These are phyloP conservation scores for Euphorbia schlechtendalii DNA, from an alignment of 441 rosid genomes.

Conservation along the genomic window DNA sequence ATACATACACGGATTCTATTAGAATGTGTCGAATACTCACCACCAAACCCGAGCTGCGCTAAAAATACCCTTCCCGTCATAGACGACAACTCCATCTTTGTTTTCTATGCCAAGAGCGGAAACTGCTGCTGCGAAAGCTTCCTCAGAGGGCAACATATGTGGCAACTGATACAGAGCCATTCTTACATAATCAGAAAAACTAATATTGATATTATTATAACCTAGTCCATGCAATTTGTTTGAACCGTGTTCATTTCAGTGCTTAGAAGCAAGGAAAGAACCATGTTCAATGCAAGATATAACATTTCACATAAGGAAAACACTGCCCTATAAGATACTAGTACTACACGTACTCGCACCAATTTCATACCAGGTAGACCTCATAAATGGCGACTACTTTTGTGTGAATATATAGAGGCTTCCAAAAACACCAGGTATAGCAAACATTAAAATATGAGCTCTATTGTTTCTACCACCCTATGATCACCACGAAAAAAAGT, in stretches of 20 bases:
- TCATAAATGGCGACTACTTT: background rate
- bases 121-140: slow-evolving; percentile 89
- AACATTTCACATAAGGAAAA: background rate
- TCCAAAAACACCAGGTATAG: too few relatives aligned
- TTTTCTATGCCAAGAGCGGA: slow-evolving; percentile 92
- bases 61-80: slow-evolving; percentile 93
- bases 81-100: slow-evolving; percentile 80
- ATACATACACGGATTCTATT: background rate
- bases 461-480: too few relatives aligned
- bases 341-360: background rate
- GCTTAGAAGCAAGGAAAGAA: background rate
- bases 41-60: slow-evolving; percentile 99
- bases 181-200: slow-evolving; percentile 2
- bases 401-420: background rate
- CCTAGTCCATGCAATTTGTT: background rate
- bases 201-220: slow-evolving; percentile 12
- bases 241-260: background rate
- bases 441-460: too few relatives aligned
- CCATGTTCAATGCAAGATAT: background rate
- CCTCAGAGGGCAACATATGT: slow-evolving; percentile 94
- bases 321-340: background rate
- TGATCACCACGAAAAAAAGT: too few relatives aligned
- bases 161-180: slow-evolving; percentile 55
- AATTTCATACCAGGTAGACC: background rate
- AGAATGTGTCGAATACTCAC: slow-evolving; percentile 41